Evolutionary conservation across 1,139 yeast species (phyloP), one percentile per base, ranked within the genome.

Genomic region (Blastobotrys raffinosifermentans): DNA sequence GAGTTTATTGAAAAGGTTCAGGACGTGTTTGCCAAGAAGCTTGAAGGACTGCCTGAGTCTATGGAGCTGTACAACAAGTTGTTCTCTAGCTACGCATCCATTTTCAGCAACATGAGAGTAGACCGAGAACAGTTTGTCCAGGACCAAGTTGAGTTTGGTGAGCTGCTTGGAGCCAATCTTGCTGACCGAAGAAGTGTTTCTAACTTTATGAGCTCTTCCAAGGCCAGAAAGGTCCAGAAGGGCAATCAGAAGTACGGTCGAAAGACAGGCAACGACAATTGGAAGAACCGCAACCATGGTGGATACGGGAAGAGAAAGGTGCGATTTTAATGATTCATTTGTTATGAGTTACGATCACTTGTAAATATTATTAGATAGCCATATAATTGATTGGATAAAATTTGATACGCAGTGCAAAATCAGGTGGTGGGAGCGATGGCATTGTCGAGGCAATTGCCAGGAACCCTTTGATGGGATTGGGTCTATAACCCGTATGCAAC

Each of bases 1-100:
- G 41, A 40, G 18, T 32, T 38, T 13, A 32, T 29, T 10, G 38
- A 39, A 9, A 35, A 36, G 27, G 40, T 46, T 9, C 34, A 31
- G 15, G 31, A 32, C 10, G 20, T 35, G 14, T 37, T 30, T 19
- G 40, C 41, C 13, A 31, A 29, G 4, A 26, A 30, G 19, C 29
- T 18, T n/a, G 16, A 15, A 9, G 18, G 10, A 5, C 18, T 17
- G 17, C 30, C 23, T 4, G 35, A 32, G 10, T 19, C 19, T 9
- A 21, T 30, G 4, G 18, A 10, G 10, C 35, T 35, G 29, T 35
- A 35, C 25, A 21, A 27, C 27, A 26, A 29, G 14, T 15, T 34
- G 21, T 41, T 41, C 20, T 32, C 36, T 6, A 33, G 29, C 5
- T 40, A 40, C 25, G 26, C 21, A 25, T 26, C 32, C 5, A 13